Base-by-base conservation (phyloP, 139 green algal species). In the Spirogloea muscicola region DNA sequence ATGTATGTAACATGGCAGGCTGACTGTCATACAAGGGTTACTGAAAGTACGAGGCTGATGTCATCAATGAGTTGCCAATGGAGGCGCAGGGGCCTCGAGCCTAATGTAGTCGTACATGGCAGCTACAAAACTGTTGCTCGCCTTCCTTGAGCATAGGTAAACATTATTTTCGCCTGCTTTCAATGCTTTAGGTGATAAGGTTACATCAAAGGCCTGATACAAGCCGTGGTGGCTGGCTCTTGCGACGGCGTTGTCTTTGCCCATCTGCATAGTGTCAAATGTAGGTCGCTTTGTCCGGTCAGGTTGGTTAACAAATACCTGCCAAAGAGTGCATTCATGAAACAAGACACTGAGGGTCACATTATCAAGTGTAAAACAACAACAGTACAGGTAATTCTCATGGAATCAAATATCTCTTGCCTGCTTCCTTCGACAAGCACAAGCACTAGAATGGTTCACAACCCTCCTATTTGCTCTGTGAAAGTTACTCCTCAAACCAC, bases 251-350 rank as follows among this genome's bases (percentile, higher is more conserved):
- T 64, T 64, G 10, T 64, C 55, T 16, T 64, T 9, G 29, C 55
- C 55, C 29, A 64, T 10, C 36, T 64, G 55, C 55, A 64, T 64
- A 13, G 55, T 64, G 55, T 64, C 55, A 16, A 64, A 64, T 10
- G 10, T 21, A 13, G 55, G 55, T 13, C 55, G 55, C 36, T 64
- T 16, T 16, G 10, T 64, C n/a, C n/a, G n/a, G 29, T 64, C 10
- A 10, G 55, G 55, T 10, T 64, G 10, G 36, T 64, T 64, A 13
- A 64, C 39, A 13, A 10, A 16, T 13, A 64, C 10, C 55, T 64
- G 55, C 36, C 39, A 10, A 13, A 10, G 29, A 10, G 36, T 16
- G 39, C 29, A 13, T 42, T 10, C 10, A 13, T 16, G 13, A 49
- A 16, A 13, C 29, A 64, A 49, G 29, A 64, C 29, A 64, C 10